These are phyloP conservation scores for Teratosphaeria viscida DNA, from an alignment of 2,329 filamentous ascomycete species.

Conservation along the genomic window DNA sequence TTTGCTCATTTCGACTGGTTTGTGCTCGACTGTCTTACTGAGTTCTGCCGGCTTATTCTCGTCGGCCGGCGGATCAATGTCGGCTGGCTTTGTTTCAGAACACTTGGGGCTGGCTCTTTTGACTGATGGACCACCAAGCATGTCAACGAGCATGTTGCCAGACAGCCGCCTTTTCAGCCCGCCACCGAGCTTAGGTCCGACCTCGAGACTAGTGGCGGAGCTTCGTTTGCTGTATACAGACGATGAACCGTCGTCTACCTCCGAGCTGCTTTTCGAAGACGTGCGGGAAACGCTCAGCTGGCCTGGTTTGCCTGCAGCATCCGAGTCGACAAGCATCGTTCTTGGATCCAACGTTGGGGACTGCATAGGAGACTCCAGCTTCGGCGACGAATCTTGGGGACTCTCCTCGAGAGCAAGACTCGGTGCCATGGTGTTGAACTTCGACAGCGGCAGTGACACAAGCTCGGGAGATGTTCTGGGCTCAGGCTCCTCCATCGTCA, in stretches of 20 bases:
- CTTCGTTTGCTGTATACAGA: constrained; percentile 27
- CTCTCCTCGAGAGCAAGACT: constrained; percentile 6
- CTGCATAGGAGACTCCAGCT: background rate
- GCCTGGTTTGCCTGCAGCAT: background rate
- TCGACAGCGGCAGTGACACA: constrained; percentile 9
- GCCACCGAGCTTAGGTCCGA: constrained; percentile 4
- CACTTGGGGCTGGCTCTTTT: background rate
- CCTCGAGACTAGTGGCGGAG: constrained; percentile 16
- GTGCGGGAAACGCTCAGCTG: constrained; percentile 11
- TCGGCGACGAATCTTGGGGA: background rate
- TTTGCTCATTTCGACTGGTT: background rate
- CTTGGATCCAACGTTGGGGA: background rate
- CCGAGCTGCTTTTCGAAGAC: constrained; percentile 27
- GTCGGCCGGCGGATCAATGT: constrained; percentile 11
- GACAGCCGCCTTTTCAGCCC: constrained; percentile 3
- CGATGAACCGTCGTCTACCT: constrained; percentile 23
- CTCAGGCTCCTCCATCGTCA: constrained; percentile 6
- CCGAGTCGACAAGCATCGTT: background rate
- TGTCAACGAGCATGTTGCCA: background rate
- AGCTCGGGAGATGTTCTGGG: constrained; percentile 6
- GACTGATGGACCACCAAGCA: background rate
- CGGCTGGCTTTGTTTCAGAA: background rate
- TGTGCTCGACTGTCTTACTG: too few relatives aligned
- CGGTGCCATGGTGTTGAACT: constrained; percentile 8
- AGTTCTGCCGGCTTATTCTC: too few relatives aligned